These are phyloP conservation scores for Calonectria pauciramosa DNA, from an alignment of 2,329 filamentous ascomycete genomes.

Conservation along the genomic window DNA sequence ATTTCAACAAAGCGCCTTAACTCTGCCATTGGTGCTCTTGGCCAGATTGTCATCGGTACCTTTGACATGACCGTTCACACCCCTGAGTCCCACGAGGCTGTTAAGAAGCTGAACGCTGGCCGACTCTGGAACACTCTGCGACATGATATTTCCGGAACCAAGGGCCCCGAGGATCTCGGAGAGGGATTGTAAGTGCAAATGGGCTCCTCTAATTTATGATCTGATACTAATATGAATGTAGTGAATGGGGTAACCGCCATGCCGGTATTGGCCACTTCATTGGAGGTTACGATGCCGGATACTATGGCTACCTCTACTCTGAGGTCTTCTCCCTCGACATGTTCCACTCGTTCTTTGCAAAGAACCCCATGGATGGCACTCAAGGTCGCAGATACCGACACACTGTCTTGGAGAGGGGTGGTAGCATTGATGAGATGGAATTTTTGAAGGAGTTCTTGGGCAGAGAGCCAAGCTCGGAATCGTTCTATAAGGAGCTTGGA, in stretches of 20 bases:
- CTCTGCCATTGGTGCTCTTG: conserved; percentile 82
- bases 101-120: conserved; percentile 75
- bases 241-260: conserved; percentile 82
- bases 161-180: conserved; percentile 79
- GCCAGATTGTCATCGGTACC: conserved; percentile 84
- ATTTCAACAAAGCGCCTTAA: conserved; percentile 86
- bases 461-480: conserved; percentile 80
- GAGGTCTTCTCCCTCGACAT: conserved; percentile 89
- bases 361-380: conserved; percentile 81
- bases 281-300: conserved; percentile 87
- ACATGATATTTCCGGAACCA: conserved; percentile 78
- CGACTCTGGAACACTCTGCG: conserved; percentile 80
- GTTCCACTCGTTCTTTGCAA: conserved; percentile 85
- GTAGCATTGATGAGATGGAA: conserved; percentile 84
- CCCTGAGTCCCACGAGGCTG: conserved; percentile 76
- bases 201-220: neutral
- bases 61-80: conserved; percentile 88
- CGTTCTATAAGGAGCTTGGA: conserved; percentile 85
- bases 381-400: conserved; percentile 83
- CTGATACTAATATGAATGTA: conserved; percentile 50
- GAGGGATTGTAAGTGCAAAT: conserved; percentile 62
- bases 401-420: conserved; percentile 82
- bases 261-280: conserved; percentile 87
- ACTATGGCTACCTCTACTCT: conserved; percentile 82
- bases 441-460: conserved; percentile 84